These are phyloP conservation scores for Paecilomyces variotii DNA, from an alignment of 2,329 filamentous ascomycete species.

Conservation along the genomic window DNA sequence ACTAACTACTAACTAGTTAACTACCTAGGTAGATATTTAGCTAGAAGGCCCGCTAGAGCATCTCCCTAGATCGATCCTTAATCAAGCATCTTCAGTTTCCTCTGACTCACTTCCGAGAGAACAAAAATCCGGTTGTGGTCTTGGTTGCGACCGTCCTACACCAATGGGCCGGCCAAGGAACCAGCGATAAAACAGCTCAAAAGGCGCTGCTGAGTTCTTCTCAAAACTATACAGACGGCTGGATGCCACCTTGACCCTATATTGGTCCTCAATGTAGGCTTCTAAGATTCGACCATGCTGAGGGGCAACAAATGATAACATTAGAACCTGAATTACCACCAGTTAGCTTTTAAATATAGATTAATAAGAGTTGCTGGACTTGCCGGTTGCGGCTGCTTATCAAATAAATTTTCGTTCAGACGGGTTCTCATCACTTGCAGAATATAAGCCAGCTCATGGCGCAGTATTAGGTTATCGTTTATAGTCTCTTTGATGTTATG, in stretches of 20 bases:
- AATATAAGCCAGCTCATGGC: too few relatives aligned
- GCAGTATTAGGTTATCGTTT: too few relatives aligned
- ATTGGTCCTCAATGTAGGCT: background rate
- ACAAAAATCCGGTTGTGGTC: background rate
- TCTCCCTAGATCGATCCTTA: too few relatives aligned
- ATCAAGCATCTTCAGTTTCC: too few relatives aligned
- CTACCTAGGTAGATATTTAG: too few relatives aligned
- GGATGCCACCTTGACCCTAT: background rate
- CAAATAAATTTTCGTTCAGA: background rate
- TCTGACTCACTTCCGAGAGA: too few relatives aligned
- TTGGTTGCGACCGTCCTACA: background rate
- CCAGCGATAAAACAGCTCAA: background rate
- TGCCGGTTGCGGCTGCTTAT: background rate
- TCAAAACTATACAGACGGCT: background rate
- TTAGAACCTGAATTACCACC: background rate
- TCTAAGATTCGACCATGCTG: background rate
- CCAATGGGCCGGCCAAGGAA: background rate
- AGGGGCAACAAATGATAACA: background rate
- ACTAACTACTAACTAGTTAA: too few relatives aligned
- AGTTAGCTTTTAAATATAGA: background rate
- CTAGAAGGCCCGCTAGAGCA: too few relatives aligned
- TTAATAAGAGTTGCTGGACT: background rate
- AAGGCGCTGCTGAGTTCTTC: slow-evolving; percentile 12
- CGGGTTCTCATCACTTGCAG: too few relatives aligned
- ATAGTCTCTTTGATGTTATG: too few relatives aligned